Evolutionary conservation across 495 filamentous ascomycete species (phyloP), one percentile per base, ranked within the genome.

Genomic region (Aspergillus ellipticus): DNA sequence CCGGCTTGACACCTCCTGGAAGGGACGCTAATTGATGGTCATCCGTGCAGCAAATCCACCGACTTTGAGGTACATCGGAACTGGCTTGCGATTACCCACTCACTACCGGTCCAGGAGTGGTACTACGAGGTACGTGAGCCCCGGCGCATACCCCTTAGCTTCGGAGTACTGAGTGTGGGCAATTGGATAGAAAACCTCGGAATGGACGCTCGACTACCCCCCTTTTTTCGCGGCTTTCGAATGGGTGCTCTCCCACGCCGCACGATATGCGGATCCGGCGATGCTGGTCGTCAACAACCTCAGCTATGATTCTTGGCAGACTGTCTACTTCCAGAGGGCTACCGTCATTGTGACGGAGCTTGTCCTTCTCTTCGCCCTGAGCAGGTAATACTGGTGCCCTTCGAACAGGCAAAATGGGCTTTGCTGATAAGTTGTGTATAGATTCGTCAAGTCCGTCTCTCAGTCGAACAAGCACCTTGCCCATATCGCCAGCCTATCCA

Each of bases 171-270:
- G 43, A 49, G 17, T 31, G 56, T 31, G 28, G 22, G 60, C 53
- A 39, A 31, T 39, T 28, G 2, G 43, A 15, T 64, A 88, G 83
- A 88, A 90, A 78, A 95, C 92, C 2, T 97, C 94, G 9, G 88
- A 96, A 88, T 98, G 94, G 94, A 97, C 94, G 0, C 88, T 98
- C 59, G 94, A 98, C 72, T 98, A 98, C 68, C 94, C 94, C 1
- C 94, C 94, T 10, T 96, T 96, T 76, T 98, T 98, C 62, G 94
- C 94, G 46, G 90, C 85, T 60, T 97, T 97, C 72, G 94, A 97
- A 80, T 98, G 90, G 90, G 65, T 87, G 48, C 80, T 97, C 52
- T 94, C 94, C 15, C 90, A 93, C 60, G 76, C 82, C 50, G 94
- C 94, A 10, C 77, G 77, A 53, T 84, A 85, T 65, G 80, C 81